Evolutionary conservation across 2,329 filamentous ascomycete genomes (phyloP).

Genomic region (Pestalotiopsis sp.): DNA sequence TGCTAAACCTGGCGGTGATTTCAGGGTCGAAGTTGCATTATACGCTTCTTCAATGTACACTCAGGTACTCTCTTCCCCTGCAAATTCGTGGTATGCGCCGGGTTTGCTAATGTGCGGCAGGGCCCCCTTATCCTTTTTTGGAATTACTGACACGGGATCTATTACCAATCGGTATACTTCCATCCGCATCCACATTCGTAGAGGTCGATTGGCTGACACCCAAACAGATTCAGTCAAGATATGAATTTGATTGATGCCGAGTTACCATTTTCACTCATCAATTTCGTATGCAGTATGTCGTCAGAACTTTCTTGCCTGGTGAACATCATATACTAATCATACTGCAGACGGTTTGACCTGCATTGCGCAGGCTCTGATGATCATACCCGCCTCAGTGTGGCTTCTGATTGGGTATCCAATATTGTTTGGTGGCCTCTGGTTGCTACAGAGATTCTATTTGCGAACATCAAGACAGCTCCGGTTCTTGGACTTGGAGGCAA

Average conservation of each 20-base stretch:
- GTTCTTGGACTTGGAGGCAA: slow-evolving; percentile 47
- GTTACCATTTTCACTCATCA: slow-evolving; percentile 9
- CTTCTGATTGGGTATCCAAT: slow-evolving; percentile 15
- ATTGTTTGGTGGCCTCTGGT: slow-evolving; percentile 33
- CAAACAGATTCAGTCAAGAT: slow-evolving; percentile 23
- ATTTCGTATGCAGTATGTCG: slow-evolving; percentile 9
- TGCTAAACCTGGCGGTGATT: slow-evolving; percentile 14
- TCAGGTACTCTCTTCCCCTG: slow-evolving; percentile 10
- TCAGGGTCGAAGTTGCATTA: slow-evolving; percentile 15
- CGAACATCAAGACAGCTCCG: slow-evolving; percentile 49
- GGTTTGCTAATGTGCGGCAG: slow-evolving; percentile 26
- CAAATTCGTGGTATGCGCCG: background rate
- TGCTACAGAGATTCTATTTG: slow-evolving; percentile 49
- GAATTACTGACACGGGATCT: slow-evolving; percentile 5
- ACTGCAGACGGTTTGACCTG: slow-evolving; percentile 38
- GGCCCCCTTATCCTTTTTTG: slow-evolving; percentile 25
- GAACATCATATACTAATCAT: background rate
- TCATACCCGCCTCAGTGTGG: slow-evolving; percentile 14
- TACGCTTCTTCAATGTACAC: slow-evolving; percentile 9
- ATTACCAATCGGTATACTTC: slow-evolving; percentile 35
- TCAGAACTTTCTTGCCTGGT: background rate
- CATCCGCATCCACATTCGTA: slow-evolving; percentile 1
- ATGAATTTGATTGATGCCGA: slow-evolving; percentile 9
- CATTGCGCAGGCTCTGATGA: slow-evolving; percentile 13
- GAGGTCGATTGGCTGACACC: background rate